Evolutionary conservation across 441 rosid genomes (phyloP), one percentile per base, ranked within the genome.

Genomic region (Aquilaria agallochum): DNA sequence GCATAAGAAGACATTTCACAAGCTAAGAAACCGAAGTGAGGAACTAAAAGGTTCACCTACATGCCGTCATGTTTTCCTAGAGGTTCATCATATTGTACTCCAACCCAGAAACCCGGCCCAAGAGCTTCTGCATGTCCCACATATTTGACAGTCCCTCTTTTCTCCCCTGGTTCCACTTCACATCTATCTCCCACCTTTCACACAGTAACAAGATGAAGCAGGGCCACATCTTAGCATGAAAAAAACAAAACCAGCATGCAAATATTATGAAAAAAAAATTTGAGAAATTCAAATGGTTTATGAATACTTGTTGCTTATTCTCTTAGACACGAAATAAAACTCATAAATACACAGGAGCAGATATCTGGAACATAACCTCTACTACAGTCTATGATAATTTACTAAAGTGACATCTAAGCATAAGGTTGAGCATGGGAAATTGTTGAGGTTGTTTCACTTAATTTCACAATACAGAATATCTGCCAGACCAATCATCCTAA

Each of bases 61-160:
- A 74, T 72, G 83, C 99, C 97, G 62, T 91, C 97, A 67, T 95
- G 99, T 81, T 93, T 93, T 60, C 97, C 98, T 65, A 90, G 56
- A 9, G 97, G 98, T 74, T 93, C 98, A 67, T 95, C 99, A 72
- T 81, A 91, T 71, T 91, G 94, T 74, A 91, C 76, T 60, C 99
- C 98, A 72, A 95, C 78, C 98, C 98, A 95, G 67, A 87, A 92
- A 75, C 98, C 98, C 14, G 88, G 85, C 54, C 89, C 89, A 58
- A 95, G 74, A 50, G 92, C 73, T 79, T 89, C 93, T 50, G 95
- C 96, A 75, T 53, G 86, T 72, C 98, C 98, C 56, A 86, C 88
- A 65, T 73, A 92, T 78, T 88, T 92, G 69, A 95, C 85, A 60
- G 76, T 68, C 63, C 99, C 99, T 82, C 97, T 88, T 88, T 89